Evolutionary conservation across 164 flowering plant species (phyloP).

Genomic region (Aristolochia fimbriata): DNA sequence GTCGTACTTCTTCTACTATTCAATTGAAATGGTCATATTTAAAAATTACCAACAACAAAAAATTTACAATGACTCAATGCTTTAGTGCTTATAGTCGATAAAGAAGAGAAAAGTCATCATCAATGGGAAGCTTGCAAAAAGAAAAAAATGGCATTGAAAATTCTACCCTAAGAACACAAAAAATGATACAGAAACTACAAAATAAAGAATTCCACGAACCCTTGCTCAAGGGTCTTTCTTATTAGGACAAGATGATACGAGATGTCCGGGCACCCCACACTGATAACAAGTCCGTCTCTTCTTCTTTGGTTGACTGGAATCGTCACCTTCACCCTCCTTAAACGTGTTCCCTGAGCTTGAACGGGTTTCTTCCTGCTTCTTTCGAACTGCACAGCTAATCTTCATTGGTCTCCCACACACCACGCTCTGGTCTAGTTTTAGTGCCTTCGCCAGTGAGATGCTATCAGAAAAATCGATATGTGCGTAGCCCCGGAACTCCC

Average conservation of each 20-base stretch:
- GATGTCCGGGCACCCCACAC: constrained; percentile 74
- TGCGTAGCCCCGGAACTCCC: constrained; percentile 79
- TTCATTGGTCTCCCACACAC: constrained; percentile 71
- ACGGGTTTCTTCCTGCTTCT: constrained; percentile 21
- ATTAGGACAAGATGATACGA: constrained; percentile 67
- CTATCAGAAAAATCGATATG: constrained; percentile 85
- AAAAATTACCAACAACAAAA: no score
- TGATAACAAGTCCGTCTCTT: constrained; percentile 64
- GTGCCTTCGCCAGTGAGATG: constrained; percentile 45
- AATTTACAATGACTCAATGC: no score
- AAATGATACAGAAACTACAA: no score
- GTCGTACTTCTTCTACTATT: no score
- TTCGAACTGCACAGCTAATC: constrained; percentile 79
- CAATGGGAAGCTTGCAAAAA: no score
- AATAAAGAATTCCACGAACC: no score
- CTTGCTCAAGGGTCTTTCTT: constrained; percentile 16
- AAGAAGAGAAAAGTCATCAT: no score
- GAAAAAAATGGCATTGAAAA: no score
- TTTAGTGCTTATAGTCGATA: no score
- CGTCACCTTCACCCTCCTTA: constrained; percentile 8
- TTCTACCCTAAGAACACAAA: no score
- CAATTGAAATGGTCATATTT: no score
- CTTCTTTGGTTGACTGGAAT: constrained; percentile 32
- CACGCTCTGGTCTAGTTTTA: constrained; percentile 60
- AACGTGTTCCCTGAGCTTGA: constrained; percentile 1